phyloP scores from a whole-genome alignment of 306 rosid species.

The Luffa aegyptiaca region DNA sequence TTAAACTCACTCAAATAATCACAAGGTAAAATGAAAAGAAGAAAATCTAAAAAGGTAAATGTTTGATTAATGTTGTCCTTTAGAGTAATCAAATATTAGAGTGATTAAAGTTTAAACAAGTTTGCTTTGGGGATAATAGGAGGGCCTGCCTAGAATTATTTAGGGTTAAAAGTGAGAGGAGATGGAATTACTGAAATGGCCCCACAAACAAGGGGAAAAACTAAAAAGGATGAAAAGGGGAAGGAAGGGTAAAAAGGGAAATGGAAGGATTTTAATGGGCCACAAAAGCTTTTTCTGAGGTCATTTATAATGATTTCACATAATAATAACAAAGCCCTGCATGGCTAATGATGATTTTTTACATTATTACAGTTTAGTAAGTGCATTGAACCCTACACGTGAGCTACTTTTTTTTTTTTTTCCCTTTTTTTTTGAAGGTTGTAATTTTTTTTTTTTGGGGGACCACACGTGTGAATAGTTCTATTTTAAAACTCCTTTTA shows the following conservation, averaged over 20 bases:
- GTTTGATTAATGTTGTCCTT: neutral
- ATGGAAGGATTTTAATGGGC: neutral
- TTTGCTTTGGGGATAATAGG: neutral
- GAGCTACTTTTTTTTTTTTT: slow-evolving; percentile 33
- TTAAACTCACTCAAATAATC: neutral
- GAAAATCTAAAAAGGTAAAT: no score
- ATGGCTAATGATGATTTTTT: slow-evolving; percentile 77
- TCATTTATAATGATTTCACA: slow-evolving; percentile 87
- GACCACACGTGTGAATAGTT: slow-evolving; percentile 43
- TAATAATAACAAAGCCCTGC: slow-evolving; percentile 84
- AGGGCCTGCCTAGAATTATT: neutral
- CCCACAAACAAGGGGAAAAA: neutral
- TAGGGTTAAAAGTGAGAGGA: neutral
- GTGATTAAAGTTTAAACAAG: neutral
- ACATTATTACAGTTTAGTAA: slow-evolving; percentile 84
- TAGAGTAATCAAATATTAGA: neutral
- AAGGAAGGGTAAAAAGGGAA: neutral
- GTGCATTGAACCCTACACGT: slow-evolving; percentile 95
- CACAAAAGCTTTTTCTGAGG: slow-evolving; percentile 36
- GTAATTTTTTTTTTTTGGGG: slow-evolving; percentile 15
- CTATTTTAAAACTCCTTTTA: neutral
- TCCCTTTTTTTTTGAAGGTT: neutral
- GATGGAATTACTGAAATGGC: slow-evolving; percentile 2
- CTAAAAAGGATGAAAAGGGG: neutral
- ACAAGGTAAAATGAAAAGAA: no score